phyloP scores from a whole-genome alignment of 805 yeast species.

The Metschnikowia similis region DNA sequence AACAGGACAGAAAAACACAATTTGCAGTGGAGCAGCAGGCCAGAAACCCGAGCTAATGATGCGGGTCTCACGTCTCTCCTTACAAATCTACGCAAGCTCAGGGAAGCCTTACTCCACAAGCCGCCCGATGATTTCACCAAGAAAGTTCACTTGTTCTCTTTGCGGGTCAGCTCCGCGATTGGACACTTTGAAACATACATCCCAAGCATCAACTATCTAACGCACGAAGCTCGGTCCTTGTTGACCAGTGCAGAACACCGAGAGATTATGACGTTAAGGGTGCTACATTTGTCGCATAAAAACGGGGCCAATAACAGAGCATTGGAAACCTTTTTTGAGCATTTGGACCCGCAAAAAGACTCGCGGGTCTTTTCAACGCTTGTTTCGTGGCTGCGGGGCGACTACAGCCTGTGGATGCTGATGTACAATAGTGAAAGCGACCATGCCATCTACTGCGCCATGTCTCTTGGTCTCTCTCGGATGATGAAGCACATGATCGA shows the following conservation, averaged over 20 bases:
- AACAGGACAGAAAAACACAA: background rate
- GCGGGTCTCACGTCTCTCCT: conserved; percentile 15
- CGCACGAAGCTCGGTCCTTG: conserved; percentile 21
- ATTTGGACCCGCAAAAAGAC: conserved; percentile 19
- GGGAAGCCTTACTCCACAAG: conserved; percentile 50
- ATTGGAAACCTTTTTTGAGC: conserved; percentile 24
- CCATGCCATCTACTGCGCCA: conserved; percentile 28
- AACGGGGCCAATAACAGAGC: conserved; percentile 30
- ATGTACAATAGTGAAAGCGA: conserved; percentile 31
- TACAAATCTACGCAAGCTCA: conserved; percentile 41
- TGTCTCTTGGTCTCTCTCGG: conserved; percentile 39
- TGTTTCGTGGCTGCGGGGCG: conserved; percentile 26
- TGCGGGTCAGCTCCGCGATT: conserved; percentile 39
- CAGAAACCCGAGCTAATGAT: background rate
- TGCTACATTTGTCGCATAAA: conserved; percentile 45
- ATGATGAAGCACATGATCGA: conserved; percentile 31
- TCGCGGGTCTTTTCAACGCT: conserved; percentile 15
- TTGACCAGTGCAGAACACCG: conserved; percentile 29
- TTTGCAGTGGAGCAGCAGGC: background rate
- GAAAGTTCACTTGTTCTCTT: conserved; percentile 46
- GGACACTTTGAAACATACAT: conserved; percentile 53
- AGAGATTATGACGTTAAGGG: conserved; percentile 40
- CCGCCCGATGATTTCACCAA: conserved; percentile 36
- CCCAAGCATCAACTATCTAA: conserved; percentile 46
- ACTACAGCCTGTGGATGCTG: conserved; percentile 28